Evolutionary conservation across 2,329 filamentous ascomycete species (phyloP), one percentile per base, ranked within the genome.

Genomic region (Delphinella strobiligena): DNA sequence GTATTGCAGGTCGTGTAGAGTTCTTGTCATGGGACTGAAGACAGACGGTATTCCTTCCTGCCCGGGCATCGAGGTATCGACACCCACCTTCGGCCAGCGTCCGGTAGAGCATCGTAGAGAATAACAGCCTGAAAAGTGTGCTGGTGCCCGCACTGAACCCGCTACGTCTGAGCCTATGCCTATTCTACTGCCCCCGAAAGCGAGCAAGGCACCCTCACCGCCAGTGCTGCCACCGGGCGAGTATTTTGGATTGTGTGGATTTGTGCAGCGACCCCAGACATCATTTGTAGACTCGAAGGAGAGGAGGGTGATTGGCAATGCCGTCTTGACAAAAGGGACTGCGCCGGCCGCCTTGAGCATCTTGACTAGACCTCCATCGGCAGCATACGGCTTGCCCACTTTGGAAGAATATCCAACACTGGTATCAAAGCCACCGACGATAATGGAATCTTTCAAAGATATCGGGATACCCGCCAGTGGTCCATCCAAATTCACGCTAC

Each of bases 81-180:
- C 78, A 8, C 86, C 86, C 31, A 75, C 71, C 59, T 93, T 93
- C 1, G 86, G 85, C 86, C 88, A 95, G 36, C 88, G 73, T 2
- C 89, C 88, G 1, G 84, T 93, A 3, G 83, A 88, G 62, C 88
- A 94, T 27, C 83, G 77, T 17, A 95, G 64, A 14, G 82, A 81
- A 60, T 93, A 95, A 56, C 89, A 85, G 7, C 88, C 88, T 2
- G 82, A 82, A 65, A 87, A 95, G 51, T 93, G 86, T 4, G 88
- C 89, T 0, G 88, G 89, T 2, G 75, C 80, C 38, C 88, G 74
- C 4, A 95, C 87, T 12, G 83, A 91, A 19, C 89, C 88, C 11
- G 87, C 88, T 12, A 95, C 87, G 59, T 94, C 88, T 35, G 82
- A 88, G 8, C 88, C 89, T 48, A 95, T 81, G 31, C 88, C 88